Evolutionary conservation across 139 green algal genomes (phyloP).

Genomic region (Chlamydomonas incerta): DNA sequence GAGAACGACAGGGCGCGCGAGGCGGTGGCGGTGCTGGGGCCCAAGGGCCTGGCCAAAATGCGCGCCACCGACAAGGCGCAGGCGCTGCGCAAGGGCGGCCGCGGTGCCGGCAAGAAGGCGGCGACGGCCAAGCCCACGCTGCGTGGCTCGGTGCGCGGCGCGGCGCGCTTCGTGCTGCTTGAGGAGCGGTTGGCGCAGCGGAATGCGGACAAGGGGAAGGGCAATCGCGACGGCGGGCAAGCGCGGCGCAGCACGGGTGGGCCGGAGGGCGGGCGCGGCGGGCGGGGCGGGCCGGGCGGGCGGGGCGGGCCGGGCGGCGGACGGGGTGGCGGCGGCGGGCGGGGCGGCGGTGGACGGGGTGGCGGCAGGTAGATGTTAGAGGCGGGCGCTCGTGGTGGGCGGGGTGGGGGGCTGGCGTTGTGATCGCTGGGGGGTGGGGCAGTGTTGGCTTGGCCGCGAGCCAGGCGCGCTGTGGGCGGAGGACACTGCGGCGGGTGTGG

Average conservation of each 20-base stretch:
- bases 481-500: too few species aligned
- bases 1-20: constrained; percentile 22
- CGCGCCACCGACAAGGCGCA: constrained; percentile 49
- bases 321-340: too few species aligned
- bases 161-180: constrained; percentile 44
- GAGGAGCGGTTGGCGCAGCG: constrained; percentile 18
- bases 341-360: too few species aligned
- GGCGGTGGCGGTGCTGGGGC: constrained; percentile 17
- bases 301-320: too few species aligned
- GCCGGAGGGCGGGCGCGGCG: neutral
- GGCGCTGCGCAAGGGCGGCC: constrained; percentile 38
- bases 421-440: too few species aligned
- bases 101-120: constrained; percentile 33
- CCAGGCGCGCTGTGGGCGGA: too few species aligned
- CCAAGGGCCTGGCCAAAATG: constrained; percentile 21
- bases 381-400: too few species aligned
- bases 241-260: neutral
- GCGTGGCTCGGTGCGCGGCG: constrained; percentile 50
- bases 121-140: constrained; percentile 5
- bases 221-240: neutral
- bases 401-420: too few species aligned
- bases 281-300: neutral
- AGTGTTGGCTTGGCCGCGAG: too few species aligned
- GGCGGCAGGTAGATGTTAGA: too few species aligned
- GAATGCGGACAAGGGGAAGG: constrained; percentile 15